These are phyloP conservation scores for Adansonia digitata DNA, from an alignment of 345 rosid species.

Conservation along the genomic window DNA sequence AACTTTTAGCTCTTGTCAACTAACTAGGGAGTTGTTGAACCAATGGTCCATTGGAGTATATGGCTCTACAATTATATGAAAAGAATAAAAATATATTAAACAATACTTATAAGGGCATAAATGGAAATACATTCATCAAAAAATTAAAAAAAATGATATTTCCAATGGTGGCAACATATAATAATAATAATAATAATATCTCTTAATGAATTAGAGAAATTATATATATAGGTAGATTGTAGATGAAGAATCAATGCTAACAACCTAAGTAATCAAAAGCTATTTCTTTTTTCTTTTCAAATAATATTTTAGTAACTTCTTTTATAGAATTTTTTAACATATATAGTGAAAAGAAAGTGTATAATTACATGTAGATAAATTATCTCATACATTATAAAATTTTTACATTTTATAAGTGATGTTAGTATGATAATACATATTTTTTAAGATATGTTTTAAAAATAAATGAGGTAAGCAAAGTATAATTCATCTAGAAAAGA, in stretches of 20 bases:
- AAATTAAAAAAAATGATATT: background rate
- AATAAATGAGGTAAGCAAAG: no score
- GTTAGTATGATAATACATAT: no score
- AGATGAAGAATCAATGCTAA: conserved; percentile 23
- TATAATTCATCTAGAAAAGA: background rate
- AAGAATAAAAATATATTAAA: background rate
- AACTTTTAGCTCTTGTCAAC: background rate
- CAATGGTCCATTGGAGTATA: background rate
- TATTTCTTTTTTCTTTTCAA: conserved; percentile 1
- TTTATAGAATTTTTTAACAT: no score
- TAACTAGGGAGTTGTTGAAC: background rate
- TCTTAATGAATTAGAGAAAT: background rate
- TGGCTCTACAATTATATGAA: background rate
- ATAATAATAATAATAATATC: background rate
- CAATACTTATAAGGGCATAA: background rate
- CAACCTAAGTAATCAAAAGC: conserved; percentile 5
- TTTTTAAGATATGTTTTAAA: no score
- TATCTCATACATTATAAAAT: no score
- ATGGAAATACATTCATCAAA: background rate
- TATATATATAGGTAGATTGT: conserved; percentile 13
- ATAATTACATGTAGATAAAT: background rate
- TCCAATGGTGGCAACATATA: background rate
- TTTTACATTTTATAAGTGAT: no score
- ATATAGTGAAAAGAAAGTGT: background rate
- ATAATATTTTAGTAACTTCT: background rate